Base-by-base conservation (phyloP, 768 basidiomycete species). In the Chiua virens region DNA sequence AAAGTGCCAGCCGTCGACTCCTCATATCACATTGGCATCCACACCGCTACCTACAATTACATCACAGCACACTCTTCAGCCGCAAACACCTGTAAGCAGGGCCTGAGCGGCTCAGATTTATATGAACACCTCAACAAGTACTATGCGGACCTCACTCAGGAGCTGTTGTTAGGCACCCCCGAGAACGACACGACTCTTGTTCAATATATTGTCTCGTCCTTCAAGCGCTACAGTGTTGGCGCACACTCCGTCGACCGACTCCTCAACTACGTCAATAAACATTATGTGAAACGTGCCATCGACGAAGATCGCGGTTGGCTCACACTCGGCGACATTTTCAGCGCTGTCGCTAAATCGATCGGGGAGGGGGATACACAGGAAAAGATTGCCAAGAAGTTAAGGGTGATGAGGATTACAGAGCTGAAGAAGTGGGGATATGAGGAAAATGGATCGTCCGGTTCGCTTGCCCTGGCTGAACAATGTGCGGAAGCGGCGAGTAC, bases 21-120 rank as follows among this genome's bases (percentile, higher is more conserved):
- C 49, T 77, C 72, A 22, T 86, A 87, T 57, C 87, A 89, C 62
- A 81, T 86, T 63, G 86, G 86, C 52, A 84, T 89, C 36, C 86
- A 89, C 67, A 87, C 87, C n/a, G 85, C 87, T n/a, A 82, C 83
- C 49, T 89, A 90, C 74, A 87, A 89, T 72, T 89, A 88, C 79
- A 80, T 83, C 63, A 81, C 80, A 46, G 65, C 79, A n/a, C 79
- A 81, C 65, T 77, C 73, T 52, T 83, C 85, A 60, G 68, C 69
- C 22, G 61, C 68, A 41, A 73, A 71, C 37, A 50, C 67, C 20
- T 56, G 56, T 20, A 63, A 38, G 41, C 62, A 61, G 27, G 68
- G n/a, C n/a, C n/a, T 71, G 53, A 81, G 75, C 62, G 86, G 86
- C 15, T 79, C 79, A 32, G 87, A 89, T 67, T 73, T 90, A 39